These are phyloP conservation scores for Schizonepeta tenuifolia DNA, from an alignment of 257 asterid genomes.

Conservation along the genomic window DNA sequence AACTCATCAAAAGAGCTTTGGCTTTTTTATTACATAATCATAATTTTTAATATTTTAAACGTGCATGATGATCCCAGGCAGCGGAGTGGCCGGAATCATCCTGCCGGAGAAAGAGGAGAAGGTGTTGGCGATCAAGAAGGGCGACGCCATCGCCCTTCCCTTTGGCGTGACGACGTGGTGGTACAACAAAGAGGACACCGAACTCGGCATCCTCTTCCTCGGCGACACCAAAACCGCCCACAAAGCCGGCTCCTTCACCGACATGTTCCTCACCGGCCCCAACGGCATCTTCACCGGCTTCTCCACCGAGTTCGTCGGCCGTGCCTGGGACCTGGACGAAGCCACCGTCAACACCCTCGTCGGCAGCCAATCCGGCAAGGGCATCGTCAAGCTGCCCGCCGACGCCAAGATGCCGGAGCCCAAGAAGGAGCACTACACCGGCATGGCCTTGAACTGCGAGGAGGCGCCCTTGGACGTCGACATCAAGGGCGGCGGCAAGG, in stretches of 20 bases:
- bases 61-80: constrained; percentile 37
- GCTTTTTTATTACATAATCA: too few species aligned
- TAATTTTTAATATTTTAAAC: too few species aligned
- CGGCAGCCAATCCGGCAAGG: constrained; percentile 47
- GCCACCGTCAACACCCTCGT: constrained; percentile 60
- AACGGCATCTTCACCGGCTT: constrained; percentile 81
- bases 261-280: constrained; percentile 67
- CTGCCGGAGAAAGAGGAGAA: constrained; percentile 83
- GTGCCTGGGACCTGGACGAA: constrained; percentile 77
- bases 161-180: constrained; percentile 86
- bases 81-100: constrained; percentile 67
- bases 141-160: constrained; percentile 73
- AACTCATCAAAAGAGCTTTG: too few species aligned
- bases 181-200: constrained; percentile 75
- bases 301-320: constrained; percentile 61
- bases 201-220: constrained; percentile 69
- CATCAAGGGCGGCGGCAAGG: constrained; percentile 71
- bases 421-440: constrained; percentile 49
- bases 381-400: constrained; percentile 59
- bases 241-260: constrained; percentile 67
- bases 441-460: constrained; percentile 67
- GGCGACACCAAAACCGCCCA: constrained; percentile 76
- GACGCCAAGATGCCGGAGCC: constrained; percentile 69
- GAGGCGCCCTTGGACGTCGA: constrained; percentile 78
- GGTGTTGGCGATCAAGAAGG: constrained; percentile 69